Conservation (phyloP, 2,329 filamentous ascomycete species). For the Phyllachora maydis region DNA sequence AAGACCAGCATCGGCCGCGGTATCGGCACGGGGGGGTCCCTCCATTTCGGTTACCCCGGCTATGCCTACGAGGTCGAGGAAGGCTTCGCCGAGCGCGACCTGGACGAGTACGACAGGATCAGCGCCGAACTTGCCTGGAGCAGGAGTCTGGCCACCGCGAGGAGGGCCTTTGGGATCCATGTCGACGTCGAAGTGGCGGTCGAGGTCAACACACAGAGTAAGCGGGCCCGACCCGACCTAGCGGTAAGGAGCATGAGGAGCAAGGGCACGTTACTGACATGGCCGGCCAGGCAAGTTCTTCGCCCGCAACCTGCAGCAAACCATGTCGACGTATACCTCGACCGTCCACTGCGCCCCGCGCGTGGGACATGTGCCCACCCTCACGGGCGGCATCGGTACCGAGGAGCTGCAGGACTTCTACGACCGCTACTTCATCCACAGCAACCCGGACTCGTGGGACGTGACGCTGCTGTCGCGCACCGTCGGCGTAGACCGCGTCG, state of each 20-base stretch:
- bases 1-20: slow-evolving; percentile 14
- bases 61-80: slow-evolving; percentile 26
- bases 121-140: slow-evolving; percentile 47
- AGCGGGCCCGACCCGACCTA: too few species aligned
- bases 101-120: slow-evolving; percentile 45
- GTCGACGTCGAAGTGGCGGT: slow-evolving; percentile 44
- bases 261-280: too few species aligned
- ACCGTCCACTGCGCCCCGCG: slow-evolving; percentile 45
- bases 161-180: slow-evolving; percentile 40
- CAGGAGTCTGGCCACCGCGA: slow-evolving; percentile 36
- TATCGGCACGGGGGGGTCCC: slow-evolving; percentile 14
- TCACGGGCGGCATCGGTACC: slow-evolving; percentile 41
- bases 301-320: slow-evolving; percentile 32
- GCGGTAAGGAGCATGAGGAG: too few species aligned
- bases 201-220: slow-evolving; percentile 42
- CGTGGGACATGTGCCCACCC: slow-evolving; percentile 46
- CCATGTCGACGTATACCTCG: slow-evolving; percentile 37
- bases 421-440: slow-evolving; percentile 39
- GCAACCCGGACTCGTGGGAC: slow-evolving; percentile 36
- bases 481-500: slow-evolving; percentile 40
- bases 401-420: slow-evolving; percentile 41
- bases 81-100: slow-evolving; percentile 51
- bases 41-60: slow-evolving; percentile 15
- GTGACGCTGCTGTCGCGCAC: slow-evolving; percentile 44
- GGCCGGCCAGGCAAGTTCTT: slow-evolving; percentile 31